Base-by-base conservation (phyloP, 2,329 filamentous ascomycete species). In the Monosporascus sp. region DNA sequence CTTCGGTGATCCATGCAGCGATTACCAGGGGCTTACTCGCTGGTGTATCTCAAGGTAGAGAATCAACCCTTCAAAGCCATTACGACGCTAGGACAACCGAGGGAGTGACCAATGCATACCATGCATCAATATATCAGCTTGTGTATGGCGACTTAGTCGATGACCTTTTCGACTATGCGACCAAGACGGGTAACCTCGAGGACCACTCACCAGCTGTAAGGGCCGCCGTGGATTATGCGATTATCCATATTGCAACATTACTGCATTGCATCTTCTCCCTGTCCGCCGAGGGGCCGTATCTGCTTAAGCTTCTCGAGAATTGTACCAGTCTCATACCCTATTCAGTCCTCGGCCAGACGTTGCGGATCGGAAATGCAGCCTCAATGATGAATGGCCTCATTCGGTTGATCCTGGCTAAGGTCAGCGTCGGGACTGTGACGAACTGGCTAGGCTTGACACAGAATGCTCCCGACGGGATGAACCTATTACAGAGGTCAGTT, bases 301-400 rank as follows among this genome's bases (percentile, higher is more conserved):
- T 93, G 25, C 72, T 90, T 20, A 86, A 85, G 54, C 78, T 92
- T 39, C 70, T 90, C 31, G 84, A 87, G 52, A 89, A 82, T 58
- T 77, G 86, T 11, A 85, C 92, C 67, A 82, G 79, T 52, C 74
- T 92, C 52, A 71, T 90, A 0, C 89, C 89, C 0, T 93, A 91
- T 65, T 77, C 80, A 43, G 74, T 90, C 57, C 77, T 92, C 49
- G 80, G 84, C 55, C 87, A 92, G 66, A 90, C 88, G 0, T 72
- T 94, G 4, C 82, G 83, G 41, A 78, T 92, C 15, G 87, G 89
- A 6, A 94, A 93, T 65, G 88, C 88, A 0, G 88, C 88, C 1
- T 88, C 84, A 20, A 92, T 94, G 89, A 85, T 93, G 52, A 88
- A 80, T 62, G 88, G 79, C 53, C 85, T 93, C 78, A 79, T 89